A percentile compares a stretch with the other conserved stretches of the same genome.
These are phyloP conservation scores for Auricularia sp. DNA, from an alignment of 768 basidiomycete genomes.

Conservation along the genomic window DNA sequence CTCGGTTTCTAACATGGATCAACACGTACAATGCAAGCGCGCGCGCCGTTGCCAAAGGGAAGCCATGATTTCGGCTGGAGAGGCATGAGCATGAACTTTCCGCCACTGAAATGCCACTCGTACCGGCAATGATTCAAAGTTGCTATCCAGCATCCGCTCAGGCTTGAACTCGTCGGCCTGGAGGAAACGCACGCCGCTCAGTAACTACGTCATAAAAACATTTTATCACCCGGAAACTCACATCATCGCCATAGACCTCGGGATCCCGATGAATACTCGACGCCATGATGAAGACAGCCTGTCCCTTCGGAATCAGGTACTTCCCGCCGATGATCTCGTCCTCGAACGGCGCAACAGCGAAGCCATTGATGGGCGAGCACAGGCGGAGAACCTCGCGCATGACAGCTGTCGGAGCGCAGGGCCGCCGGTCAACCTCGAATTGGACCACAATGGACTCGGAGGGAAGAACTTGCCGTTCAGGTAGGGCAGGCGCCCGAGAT, in stretches of 20 bases:
- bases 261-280: constrained; percentile 30
- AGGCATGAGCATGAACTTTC: background rate
- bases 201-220: background rate
- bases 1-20: constrained; percentile 10
- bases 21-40: constrained; percentile 15
- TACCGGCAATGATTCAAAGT: constrained; percentile 37
- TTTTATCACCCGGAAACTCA: constrained; percentile 15
- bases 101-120: constrained; percentile 7
- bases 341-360: constrained; percentile 23
- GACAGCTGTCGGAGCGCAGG: constrained; percentile 20
- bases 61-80: constrained; percentile 34
- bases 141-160: constrained; percentile 38
- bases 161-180: constrained; percentile 32
- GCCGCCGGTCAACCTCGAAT: background rate
- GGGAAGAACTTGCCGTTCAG: constrained; percentile 21
- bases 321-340: constrained; percentile 32
- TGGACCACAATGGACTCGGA: background rate
- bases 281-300: constrained; percentile 19
- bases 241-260: constrained; percentile 39
- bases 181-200: background rate
- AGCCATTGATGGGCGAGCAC: constrained; percentile 26
- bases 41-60: constrained; percentile 22
- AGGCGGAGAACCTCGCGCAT: constrained; percentile 27
- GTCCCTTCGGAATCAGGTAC: constrained; percentile 28
- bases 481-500: constrained; percentile 34